These are phyloP conservation scores for Saccharum spontaneum DNA, from an alignment of 176 grass and related monocot species.

Conservation along the genomic window DNA sequence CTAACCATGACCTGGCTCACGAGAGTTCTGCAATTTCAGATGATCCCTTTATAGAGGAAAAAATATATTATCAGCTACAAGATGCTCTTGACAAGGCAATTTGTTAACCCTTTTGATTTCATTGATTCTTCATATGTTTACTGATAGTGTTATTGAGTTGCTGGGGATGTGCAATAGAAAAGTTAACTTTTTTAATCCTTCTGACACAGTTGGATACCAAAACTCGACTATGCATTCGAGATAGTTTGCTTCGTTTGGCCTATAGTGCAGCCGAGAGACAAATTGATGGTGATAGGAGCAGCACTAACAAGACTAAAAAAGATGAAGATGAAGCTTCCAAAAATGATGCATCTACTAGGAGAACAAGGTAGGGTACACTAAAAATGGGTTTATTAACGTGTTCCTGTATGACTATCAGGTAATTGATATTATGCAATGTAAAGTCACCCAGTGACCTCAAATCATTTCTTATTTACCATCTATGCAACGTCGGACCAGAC, in stretches of 20 bases:
- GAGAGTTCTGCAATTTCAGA: constrained; percentile 45
- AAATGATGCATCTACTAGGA: constrained; percentile 41
- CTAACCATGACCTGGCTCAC: constrained; percentile 34
- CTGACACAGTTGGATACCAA: constrained; percentile 72
- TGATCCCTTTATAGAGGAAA: constrained; percentile 62
- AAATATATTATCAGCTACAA: constrained; percentile 71
- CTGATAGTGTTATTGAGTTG: not conserved
- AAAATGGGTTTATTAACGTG: constrained; percentile 5
- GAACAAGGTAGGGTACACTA: constrained; percentile 44
- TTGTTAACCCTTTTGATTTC: constrained; percentile 22
- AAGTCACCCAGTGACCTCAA: not conserved
- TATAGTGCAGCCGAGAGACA: constrained; percentile 79
- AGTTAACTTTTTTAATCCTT: constrained; percentile 30
- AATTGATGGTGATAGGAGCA: constrained; percentile 64
- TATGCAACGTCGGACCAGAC: not conserved
- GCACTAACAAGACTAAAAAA: constrained; percentile 48
- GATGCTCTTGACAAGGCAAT: constrained; percentile 63
- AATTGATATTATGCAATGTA: constrained; percentile 3
- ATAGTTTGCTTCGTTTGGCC: constrained; percentile 89
- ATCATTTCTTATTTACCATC: not conserved
- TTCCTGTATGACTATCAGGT: not conserved
- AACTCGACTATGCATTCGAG: constrained; percentile 70
- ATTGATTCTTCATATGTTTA: constrained; percentile 22
- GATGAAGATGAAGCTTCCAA: constrained; percentile 58
- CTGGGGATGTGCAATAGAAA: constrained; percentile 6